Evolutionary conservation across 2,329 filamentous ascomycete species (phyloP).

Genomic region (Monosporascus sp.): DNA sequence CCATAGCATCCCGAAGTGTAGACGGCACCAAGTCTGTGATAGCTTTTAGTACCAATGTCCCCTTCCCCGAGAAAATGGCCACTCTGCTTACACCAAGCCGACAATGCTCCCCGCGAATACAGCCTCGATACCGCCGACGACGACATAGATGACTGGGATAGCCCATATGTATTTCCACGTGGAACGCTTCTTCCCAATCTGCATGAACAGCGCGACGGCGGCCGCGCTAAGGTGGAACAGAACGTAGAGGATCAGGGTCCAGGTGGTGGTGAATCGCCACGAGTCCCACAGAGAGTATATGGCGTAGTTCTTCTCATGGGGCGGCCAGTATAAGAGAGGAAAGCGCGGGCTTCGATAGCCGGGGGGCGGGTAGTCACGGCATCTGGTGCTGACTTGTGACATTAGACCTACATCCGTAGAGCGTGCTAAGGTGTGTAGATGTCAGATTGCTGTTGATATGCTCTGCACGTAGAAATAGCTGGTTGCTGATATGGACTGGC

Average conservation of each 20-base stretch:
- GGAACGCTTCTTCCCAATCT: conserved; percentile 52
- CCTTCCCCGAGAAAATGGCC: not conserved
- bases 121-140: conserved; percentile 71
- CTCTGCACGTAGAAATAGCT: no score
- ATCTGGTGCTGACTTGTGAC: conserved; percentile 9
- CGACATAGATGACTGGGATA: conserved; percentile 63
- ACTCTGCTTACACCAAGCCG: conserved; percentile 64
- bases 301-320: conserved; percentile 46
- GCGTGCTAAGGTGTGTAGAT: no score
- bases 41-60: conserved; percentile 1
- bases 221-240: conserved; percentile 70
- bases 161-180: conserved; percentile 63
- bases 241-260: conserved; percentile 77
- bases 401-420: no score
- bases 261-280: conserved; percentile 81
- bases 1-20: conserved; percentile 78
- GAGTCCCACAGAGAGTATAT: conserved; percentile 74
- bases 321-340: conserved; percentile 76
- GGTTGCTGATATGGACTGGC: no score
- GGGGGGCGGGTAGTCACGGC: conserved; percentile 33
- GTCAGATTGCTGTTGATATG: no score
- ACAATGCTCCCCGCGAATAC: conserved; percentile 76
- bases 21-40: conserved; percentile 64
- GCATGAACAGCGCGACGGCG: conserved; percentile 65
- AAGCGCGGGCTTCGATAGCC: conserved; percentile 68